Percentiles rank a stretch among this genome's conserved stretches.
Conservation (phyloP, 192 early-diverging fungal species). For the Coemansia sp. region DNA sequence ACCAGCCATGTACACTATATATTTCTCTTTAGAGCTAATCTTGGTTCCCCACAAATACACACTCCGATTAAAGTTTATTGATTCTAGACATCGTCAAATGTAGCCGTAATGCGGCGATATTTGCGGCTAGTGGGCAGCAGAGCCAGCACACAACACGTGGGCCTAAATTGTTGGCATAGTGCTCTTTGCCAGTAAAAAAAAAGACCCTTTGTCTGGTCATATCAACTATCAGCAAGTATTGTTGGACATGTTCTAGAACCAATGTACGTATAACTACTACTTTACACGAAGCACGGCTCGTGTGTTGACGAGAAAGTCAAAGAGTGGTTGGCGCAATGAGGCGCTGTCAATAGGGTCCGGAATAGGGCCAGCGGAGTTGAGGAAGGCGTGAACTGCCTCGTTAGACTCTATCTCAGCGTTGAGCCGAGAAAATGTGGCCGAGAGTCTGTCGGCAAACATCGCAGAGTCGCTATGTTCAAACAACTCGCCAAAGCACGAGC, state of each 20-base stretch:
- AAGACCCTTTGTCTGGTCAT: slow-evolving; percentile 1
- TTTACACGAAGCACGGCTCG: slow-evolving; percentile 50
- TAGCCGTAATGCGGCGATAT: background rate
- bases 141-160: background rate
- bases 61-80: slow-evolving; percentile 1
- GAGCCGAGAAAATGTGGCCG: slow-evolving; percentile 40
- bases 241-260: slow-evolving; percentile 2
- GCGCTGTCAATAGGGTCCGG: slow-evolving; percentile 46
- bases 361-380: slow-evolving; percentile 24
- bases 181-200: background rate
- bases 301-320: slow-evolving; percentile 51
- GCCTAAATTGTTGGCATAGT: background rate
- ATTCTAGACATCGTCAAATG: slow-evolving; percentile 6
- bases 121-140: background rate
- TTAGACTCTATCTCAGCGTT: slow-evolving; percentile 34
- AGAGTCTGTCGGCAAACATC: slow-evolving; percentile 39
- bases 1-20: background rate
- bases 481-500: slow-evolving; percentile 40
- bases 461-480: slow-evolving; percentile 26
- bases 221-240: background rate
- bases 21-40: background rate
- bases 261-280: slow-evolving; percentile 9
- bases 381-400: slow-evolving; percentile 26
- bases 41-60: slow-evolving; percentile 13
- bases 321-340: slow-evolving; percentile 45